Percentiles rank a stretch among this genome's conserved stretches.
Evolutionary conservation across 441 rosid species (phyloP).

Genomic region (Geranium incanum): DNA sequence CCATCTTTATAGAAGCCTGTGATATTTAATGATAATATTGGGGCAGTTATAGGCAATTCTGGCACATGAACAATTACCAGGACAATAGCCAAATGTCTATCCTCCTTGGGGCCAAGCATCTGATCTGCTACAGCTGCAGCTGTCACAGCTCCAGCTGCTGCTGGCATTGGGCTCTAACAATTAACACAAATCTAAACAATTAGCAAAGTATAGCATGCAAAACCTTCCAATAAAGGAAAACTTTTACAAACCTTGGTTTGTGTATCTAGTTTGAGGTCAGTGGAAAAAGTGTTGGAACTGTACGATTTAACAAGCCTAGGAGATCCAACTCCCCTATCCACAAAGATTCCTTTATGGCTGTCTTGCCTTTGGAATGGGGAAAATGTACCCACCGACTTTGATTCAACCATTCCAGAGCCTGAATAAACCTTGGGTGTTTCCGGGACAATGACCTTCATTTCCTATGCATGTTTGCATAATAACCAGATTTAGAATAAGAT

Average conservation of each 20-base stretch:
- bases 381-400: slow-evolving; percentile 67
- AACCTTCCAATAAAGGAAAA: slow-evolving; percentile 7
- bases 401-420: slow-evolving; percentile 58
- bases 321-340: slow-evolving; percentile 98
- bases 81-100: slow-evolving; percentile 87
- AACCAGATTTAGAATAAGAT: slow-evolving; percentile 13
- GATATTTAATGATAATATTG: neutral
- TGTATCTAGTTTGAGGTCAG: slow-evolving; percentile 53
- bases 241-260: slow-evolving; percentile 60
- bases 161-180: slow-evolving; percentile 88
- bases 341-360: slow-evolving; percentile 73
- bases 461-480: slow-evolving; percentile 35
- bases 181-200: slow-evolving; percentile 18
- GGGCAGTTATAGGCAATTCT: neutral
- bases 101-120: slow-evolving; percentile 98
- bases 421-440: slow-evolving; percentile 53
- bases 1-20: slow-evolving; percentile 18
- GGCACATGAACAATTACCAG: slow-evolving; percentile 45
- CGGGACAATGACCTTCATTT: slow-evolving; percentile 57
- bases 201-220: neutral
- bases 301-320: slow-evolving; percentile 81
- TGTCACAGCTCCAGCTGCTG: slow-evolving; percentile 98
- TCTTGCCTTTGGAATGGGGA: slow-evolving; percentile 71
- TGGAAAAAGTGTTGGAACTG: slow-evolving; percentile 50
- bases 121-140: slow-evolving; percentile 98